A percentile compares a stretch with the other conserved stretches of the same genome.
Conservation (phyloP, 768 basidiomycete genomes). For the Podaxis pistillaris region DNA sequence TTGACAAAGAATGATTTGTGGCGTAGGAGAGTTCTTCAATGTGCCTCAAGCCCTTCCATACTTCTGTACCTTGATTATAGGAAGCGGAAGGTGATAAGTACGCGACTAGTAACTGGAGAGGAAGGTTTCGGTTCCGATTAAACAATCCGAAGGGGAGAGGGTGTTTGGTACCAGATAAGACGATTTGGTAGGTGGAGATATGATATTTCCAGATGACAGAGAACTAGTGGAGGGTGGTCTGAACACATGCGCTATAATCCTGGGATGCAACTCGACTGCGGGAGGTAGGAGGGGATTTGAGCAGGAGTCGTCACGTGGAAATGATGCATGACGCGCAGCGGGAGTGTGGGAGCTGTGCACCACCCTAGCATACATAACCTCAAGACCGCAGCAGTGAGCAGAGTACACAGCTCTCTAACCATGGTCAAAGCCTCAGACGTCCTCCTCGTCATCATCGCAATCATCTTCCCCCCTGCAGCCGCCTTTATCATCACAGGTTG, state of each 20-base stretch:
- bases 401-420: slow-evolving; percentile 14
- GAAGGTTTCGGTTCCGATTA: neutral
- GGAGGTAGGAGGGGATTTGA: no score
- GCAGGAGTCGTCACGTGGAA: neutral
- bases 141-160: neutral
- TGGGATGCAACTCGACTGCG: no score
- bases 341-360: neutral
- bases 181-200: no score
- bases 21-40: no score
- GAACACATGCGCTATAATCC: no score
- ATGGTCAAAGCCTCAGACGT: slow-evolving; percentile 72
- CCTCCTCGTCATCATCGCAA: slow-evolving; percentile 76
- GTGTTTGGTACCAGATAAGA: no score
- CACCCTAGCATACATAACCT: neutral
- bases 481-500: slow-evolving; percentile 79
- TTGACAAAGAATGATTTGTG: no score
- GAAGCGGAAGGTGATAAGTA: no score
- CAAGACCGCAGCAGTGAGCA: neutral
- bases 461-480: slow-evolving; percentile 81
- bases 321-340: neutral
- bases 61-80: no score
- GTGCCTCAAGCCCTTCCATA: no score
- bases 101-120: neutral
- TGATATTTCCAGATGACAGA: no score
- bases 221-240: no score